A percentile compares a stretch with the other conserved stretches of the same genome.
These are phyloP conservation scores for Rheum nobile DNA, from an alignment of 148 eudicot species.

Conservation along the genomic window DNA sequence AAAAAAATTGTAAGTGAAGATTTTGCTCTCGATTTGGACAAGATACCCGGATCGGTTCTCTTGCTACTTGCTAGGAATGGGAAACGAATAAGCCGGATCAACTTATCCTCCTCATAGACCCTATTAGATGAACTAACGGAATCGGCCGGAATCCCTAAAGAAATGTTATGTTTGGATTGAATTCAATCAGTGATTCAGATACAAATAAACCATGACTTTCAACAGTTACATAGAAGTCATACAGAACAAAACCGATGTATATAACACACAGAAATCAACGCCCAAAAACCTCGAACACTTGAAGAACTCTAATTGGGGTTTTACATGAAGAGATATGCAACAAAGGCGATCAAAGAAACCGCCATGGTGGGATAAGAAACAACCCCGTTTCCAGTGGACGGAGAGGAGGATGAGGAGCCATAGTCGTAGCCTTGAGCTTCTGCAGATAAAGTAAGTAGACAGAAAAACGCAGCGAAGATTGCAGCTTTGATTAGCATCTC, in stretches of 20 bases:
- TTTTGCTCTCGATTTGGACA: conserved; percentile 33
- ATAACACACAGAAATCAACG: not conserved
- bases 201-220: not conserved
- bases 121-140: not conserved
- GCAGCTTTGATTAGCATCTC: conserved; percentile 4
- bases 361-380: not conserved
- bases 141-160: not conserved
- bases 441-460: not conserved
- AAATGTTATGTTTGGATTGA: not conserved
- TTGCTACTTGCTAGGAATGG: conserved; percentile 27
- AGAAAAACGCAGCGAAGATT: not conserved
- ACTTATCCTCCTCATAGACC: conserved; percentile 31
- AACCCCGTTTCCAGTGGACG: not conserved
- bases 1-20: conserved; percentile 41
- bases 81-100: conserved; percentile 24
- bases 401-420: not conserved
- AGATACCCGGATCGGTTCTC: conserved; percentile 20
- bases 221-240: not conserved
- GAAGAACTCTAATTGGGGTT: not conserved
- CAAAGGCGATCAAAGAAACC: not conserved
- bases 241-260: not conserved
- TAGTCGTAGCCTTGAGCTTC: conserved; percentile 2
- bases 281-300: not conserved
- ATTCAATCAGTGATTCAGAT: not conserved
- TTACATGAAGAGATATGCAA: not conserved